These are phyloP conservation scores for Umbelopsis isabellina DNA, from an alignment of 192 early-diverging fungal species.

Conservation along the genomic window DNA sequence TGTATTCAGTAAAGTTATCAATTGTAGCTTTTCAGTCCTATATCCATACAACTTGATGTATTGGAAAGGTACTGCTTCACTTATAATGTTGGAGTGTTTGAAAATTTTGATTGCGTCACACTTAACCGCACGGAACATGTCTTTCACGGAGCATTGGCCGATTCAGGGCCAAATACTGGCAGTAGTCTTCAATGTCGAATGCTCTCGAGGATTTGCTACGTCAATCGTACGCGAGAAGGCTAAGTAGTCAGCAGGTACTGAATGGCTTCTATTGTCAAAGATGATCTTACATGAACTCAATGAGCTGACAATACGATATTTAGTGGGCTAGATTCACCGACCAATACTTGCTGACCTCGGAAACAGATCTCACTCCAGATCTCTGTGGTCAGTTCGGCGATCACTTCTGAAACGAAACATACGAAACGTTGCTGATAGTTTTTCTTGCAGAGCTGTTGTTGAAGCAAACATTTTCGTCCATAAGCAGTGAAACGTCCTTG, in stretches of 20 bases:
- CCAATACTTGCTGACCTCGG: conserved; percentile 3
- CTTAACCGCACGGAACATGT: neutral
- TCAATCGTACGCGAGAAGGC: conserved; percentile 2
- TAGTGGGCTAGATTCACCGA: conserved; percentile 1
- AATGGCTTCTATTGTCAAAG: neutral
- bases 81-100: too few species aligned
- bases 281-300: neutral
- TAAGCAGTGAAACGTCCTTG: conserved; percentile 19
- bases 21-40: too few species aligned
- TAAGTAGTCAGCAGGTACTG: conserved; percentile 2
- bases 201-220: conserved; percentile 14
- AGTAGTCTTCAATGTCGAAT: conserved; percentile 5
- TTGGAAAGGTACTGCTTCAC: too few species aligned
- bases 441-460: conserved; percentile 17
- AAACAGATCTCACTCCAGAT: neutral
- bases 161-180: conserved; percentile 1
- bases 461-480: conserved; percentile 30
- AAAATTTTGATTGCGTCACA: neutral
- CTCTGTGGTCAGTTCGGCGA: neutral
- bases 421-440: neutral
- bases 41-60: too few species aligned
- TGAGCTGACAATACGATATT: neutral
- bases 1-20: too few species aligned
- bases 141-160: neutral
- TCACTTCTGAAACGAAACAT: neutral